Evolutionary conservation across 1,139 yeast species (phyloP).

Genomic region (Scheffersomyces stambukii): DNA sequence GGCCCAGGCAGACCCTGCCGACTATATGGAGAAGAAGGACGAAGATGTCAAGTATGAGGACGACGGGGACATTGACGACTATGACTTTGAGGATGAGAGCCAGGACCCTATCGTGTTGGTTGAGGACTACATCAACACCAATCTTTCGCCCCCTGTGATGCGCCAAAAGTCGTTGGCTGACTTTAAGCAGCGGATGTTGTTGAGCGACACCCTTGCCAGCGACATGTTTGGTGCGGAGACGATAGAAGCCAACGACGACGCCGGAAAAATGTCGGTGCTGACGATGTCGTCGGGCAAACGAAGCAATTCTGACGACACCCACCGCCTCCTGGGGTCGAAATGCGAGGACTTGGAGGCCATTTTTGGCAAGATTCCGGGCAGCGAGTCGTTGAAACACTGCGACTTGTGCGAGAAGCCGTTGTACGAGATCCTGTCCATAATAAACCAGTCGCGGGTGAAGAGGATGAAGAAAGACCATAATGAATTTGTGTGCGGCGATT

Average conservation of each 20-base stretch:
- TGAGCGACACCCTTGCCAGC: neutral
- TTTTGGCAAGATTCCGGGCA: constrained; percentile 39
- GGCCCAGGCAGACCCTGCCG: too few relatives aligned
- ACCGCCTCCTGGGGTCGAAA: too few relatives aligned
- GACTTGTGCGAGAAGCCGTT: constrained; percentile 64
- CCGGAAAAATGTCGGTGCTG: neutral
- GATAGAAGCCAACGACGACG: neutral
- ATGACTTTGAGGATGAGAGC: constrained; percentile 18
- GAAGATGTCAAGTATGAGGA: constrained; percentile 10
- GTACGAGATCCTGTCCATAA: constrained; percentile 53
- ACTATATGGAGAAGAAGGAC: constrained; percentile 2
- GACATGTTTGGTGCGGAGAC: neutral
- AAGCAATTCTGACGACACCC: constrained; percentile 1
- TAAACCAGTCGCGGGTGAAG: constrained; percentile 3
- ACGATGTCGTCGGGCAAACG: neutral
- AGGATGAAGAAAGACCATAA: constrained; percentile 17
- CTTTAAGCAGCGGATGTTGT: constrained; percentile 25
- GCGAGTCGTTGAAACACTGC: constrained; percentile 48
- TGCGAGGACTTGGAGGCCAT: constrained; percentile 35
- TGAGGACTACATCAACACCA: constrained; percentile 41
- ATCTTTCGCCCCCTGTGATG: constrained; percentile 9
- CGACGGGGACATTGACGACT: constrained; percentile 14
- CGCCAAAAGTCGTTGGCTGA: constrained; percentile 37
- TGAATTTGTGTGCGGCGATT: constrained; percentile 63
- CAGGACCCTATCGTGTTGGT: constrained; percentile 49